Evolutionary conservation across 169 alveolate genomes (phyloP).

Genomic region (Eimeria sp.): DNA sequence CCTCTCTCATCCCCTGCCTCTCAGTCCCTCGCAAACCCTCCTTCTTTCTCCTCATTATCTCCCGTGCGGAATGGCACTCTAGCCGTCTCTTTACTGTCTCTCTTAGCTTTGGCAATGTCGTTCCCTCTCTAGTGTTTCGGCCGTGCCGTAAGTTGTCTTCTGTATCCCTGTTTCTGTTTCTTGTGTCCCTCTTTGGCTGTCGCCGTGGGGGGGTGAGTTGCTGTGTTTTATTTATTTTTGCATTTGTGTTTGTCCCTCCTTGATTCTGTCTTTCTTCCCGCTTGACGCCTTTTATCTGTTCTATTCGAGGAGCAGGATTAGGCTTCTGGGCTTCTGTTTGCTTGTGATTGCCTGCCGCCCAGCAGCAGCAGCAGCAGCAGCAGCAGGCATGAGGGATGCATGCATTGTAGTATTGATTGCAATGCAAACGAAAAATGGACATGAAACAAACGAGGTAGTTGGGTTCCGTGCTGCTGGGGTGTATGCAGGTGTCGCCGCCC

Average conservation of each 20-base stretch:
- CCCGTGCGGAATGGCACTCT: background rate
- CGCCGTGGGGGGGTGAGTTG: background rate
- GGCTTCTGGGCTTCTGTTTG: no score
- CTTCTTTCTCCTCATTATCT: background rate
- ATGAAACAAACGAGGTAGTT: background rate
- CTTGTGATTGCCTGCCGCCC: no score
- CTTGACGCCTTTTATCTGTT: background rate
- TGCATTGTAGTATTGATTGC: background rate
- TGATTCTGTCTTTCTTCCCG: no score
- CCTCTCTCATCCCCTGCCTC: background rate
- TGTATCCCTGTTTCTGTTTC: background rate
- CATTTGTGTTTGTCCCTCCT: background rate
- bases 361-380: no score
- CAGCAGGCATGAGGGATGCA: background rate
- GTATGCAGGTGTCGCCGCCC: constrained; percentile 18
- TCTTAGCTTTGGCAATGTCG: background rate
- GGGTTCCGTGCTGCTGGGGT: background rate
- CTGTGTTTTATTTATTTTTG: background rate
- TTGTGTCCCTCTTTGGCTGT: background rate
- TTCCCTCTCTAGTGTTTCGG: no score
- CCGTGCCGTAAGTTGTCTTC: background rate
- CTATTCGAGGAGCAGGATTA: background rate
- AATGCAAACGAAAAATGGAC: background rate
- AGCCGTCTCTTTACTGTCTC: background rate
- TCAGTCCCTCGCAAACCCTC: no score